Base-by-base conservation (phyloP, 148 eudicot genomes). In the Vaccinium corymbosum region DNA sequence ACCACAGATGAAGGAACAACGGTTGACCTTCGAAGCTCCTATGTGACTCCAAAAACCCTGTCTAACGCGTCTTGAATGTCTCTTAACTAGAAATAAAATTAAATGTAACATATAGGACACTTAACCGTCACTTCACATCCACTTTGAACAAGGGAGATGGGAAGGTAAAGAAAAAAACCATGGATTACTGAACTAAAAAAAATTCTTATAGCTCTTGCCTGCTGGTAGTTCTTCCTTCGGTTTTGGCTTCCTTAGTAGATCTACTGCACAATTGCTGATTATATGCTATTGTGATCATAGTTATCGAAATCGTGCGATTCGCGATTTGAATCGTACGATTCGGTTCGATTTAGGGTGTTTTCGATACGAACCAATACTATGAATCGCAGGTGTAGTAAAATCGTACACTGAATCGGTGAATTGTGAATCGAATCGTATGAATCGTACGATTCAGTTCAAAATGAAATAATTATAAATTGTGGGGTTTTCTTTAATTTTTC, bases 1-100 rank as follows among this genome's bases (percentile, higher is more conserved):
- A 25, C 73, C 13, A 11, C 38, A 27, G 73, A 12, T 68, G 73
- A 68, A 68, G 73, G 73, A 68, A 68, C 38, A 27, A 25, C 1
- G 38, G 35, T 68, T 68, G 73, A 16, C 17, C 73, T 68, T 68
- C 27, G 73, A 68, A 68, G 38, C 73, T 68, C 73, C 73, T n/a
- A 0, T 29, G 70, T n/a, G 38, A 68, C 73, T 68, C 73, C 16
- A 12, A 27, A 68, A 68, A 12, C 7, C 38, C 6, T 68, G 38
- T 12, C 73, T 38, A 22, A 66, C 15, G 25, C 27, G 0, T 62
- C 27, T 62, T 62, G 27, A 62, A 62, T n/a, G 27, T 62, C 27
- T 62, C 68, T n/a, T 20, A 20, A 62, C 72, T 22, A 66, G 25
- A 27, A 12, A 68, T 13, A 8, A 20, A 68, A 68, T 27, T 35